phyloP scores from a whole-genome alignment of 768 basidiomycete genomes.

The Mycena metata region DNA sequence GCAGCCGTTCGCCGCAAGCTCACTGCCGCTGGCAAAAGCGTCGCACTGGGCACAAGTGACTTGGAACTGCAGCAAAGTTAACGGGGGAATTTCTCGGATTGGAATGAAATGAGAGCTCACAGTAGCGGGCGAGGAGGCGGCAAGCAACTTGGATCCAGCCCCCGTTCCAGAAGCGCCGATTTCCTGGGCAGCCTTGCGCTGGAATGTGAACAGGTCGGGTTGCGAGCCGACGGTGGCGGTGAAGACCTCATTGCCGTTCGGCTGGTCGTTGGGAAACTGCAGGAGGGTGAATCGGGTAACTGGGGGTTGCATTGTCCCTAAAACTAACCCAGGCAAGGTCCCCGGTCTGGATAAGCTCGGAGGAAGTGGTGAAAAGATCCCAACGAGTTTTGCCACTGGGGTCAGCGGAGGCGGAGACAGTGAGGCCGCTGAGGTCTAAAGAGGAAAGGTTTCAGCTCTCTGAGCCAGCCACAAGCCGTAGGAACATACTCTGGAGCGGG shows the following conservation, averaged over 20 bases:
- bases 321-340: constrained; percentile 28
- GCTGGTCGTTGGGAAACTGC: constrained; percentile 27
- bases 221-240: constrained; percentile 29
- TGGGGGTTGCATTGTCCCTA: background rate
- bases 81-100: background rate
- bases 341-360: constrained; percentile 20
- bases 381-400: background rate
- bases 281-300: background rate
- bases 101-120: background rate
- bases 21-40: constrained; percentile 24
- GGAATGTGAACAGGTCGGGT: constrained; percentile 29
- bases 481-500: constrained; percentile 19
- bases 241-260: constrained; percentile 33
- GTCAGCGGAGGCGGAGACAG: constrained; percentile 26
- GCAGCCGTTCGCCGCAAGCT: constrained; percentile 25
- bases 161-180: constrained; percentile 18
- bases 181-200: constrained; percentile 7
- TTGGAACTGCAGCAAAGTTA: constrained; percentile 13
- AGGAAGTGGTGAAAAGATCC: background rate
- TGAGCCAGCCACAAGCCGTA: background rate
- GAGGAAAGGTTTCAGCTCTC: too few species aligned
- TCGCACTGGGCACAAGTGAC: constrained; percentile 27
- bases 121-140: constrained; percentile 8
- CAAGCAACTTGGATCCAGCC: constrained; percentile 14
- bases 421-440: constrained; percentile 19